Percentiles rank a stretch among this genome's conserved stretches.
Conservation (phyloP, 2,329 filamentous ascomycete genomes). For the Capronia americana region DNA sequence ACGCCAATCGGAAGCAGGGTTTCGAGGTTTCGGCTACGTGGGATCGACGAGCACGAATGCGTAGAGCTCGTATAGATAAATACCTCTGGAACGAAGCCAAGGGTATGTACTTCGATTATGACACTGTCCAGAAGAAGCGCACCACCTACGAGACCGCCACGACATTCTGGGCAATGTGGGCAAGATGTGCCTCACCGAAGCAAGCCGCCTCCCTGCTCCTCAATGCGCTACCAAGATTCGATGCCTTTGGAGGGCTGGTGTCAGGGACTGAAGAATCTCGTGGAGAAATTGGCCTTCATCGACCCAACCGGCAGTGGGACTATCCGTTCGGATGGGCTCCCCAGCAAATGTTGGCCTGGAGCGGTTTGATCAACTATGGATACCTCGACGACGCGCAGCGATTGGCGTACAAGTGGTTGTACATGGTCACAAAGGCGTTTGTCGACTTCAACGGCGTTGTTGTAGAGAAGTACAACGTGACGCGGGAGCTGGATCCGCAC, state of each 20-base stretch:
- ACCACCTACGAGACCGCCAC: slow-evolving; percentile 88
- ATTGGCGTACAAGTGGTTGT: slow-evolving; percentile 93
- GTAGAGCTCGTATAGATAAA: slow-evolving; percentile 86
- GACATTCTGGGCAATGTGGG: slow-evolving; percentile 98
- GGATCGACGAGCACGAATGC: slow-evolving; percentile 85
- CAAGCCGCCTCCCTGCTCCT: slow-evolving; percentile 85
- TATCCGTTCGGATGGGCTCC: slow-evolving; percentile 98
- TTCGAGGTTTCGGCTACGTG: slow-evolving; percentile 83
- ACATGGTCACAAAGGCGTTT: slow-evolving; percentile 98
- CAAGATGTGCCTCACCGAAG: slow-evolving; percentile 80
- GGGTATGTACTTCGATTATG: slow-evolving; percentile 98
- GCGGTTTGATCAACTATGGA: slow-evolving; percentile 86
- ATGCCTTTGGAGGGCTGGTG: slow-evolving; percentile 83
- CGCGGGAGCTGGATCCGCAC: slow-evolving; percentile 85
- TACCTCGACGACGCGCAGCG: slow-evolving; percentile 89
- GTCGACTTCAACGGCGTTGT: slow-evolving; percentile 98
- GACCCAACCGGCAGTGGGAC: slow-evolving; percentile 97
- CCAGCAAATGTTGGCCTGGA: slow-evolving; percentile 98
- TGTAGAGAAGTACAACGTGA: slow-evolving; percentile 99
- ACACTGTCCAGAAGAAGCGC: slow-evolving; percentile 80
- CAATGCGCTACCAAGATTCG: slow-evolving; percentile 83
- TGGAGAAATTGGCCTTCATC: slow-evolving; percentile 75
- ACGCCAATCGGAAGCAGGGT: slow-evolving; percentile 68
- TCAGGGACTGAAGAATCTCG: slow-evolving; percentile 90
- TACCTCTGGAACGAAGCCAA: slow-evolving; percentile 90